Conservation (phyloP, 176 grass and related monocot genomes). For the Aechmea fasciata region DNA sequence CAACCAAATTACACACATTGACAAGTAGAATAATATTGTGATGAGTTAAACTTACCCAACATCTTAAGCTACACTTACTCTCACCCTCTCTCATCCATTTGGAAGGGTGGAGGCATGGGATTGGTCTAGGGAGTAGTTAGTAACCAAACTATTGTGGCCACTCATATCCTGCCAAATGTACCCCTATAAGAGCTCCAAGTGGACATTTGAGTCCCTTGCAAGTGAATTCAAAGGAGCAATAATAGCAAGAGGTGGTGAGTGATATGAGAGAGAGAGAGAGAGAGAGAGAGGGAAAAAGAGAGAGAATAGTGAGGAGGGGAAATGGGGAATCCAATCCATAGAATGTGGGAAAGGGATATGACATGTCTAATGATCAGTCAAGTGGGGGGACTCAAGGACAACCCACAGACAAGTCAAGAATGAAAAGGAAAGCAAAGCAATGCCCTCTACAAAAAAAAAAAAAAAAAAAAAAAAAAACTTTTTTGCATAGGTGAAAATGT, state of each 20-base stretch:
- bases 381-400: background rate
- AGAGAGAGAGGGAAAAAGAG: background rate
- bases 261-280: background rate
- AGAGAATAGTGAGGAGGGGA: background rate
- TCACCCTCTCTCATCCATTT: too few relatives aligned
- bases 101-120: too few relatives aligned
- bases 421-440: background rate
- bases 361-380: background rate
- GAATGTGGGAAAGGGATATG: background rate
- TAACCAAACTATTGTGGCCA: background rate
- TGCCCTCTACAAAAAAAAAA: background rate
- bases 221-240: background rate
- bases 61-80: too few relatives aligned
- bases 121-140: background rate
- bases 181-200: background rate
- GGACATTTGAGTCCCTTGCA: constrained; percentile 14
- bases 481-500: too few relatives aligned
- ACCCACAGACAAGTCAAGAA: constrained; percentile 1
- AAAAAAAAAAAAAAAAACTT: background rate
- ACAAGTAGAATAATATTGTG: too few relatives aligned
- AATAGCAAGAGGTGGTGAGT: background rate
- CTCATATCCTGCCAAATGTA: background rate
- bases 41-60: too few relatives aligned
- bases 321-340: constrained; percentile 7
- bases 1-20: too few relatives aligned